Conservation (phyloP, 2,329 filamentous ascomycete species). For the Sphaerulina vaccinii region DNA sequence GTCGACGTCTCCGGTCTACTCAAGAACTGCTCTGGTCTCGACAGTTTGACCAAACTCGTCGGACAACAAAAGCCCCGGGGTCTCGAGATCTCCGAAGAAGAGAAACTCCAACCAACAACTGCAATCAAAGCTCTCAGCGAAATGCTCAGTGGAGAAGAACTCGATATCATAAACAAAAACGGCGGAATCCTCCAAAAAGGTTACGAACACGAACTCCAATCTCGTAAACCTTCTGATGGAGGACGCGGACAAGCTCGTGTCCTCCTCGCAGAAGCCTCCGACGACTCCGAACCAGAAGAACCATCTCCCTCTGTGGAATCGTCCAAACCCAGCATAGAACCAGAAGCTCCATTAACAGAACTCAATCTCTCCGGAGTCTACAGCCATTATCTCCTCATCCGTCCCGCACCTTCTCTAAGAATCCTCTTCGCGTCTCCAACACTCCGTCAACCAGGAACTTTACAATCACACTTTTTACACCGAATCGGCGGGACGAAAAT, state of each 20-base stretch:
- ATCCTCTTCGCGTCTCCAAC: slow-evolving; percentile 14
- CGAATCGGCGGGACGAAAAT: slow-evolving; percentile 10
- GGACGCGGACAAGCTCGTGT: slow-evolving; percentile 8
- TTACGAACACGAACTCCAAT: slow-evolving; percentile 12
- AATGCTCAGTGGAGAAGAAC: slow-evolving; percentile 16
- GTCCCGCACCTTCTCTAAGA: slow-evolving; percentile 12
- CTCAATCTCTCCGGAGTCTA: slow-evolving; percentile 12
- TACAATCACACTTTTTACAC: slow-evolving; percentile 14
- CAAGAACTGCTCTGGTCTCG: slow-evolving; percentile 64
- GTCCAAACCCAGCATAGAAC: background rate
- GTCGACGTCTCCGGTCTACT: slow-evolving; percentile 68
- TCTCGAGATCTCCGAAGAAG: slow-evolving; percentile 29
- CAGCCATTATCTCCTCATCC: slow-evolving; percentile 12
- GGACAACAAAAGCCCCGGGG: slow-evolving; percentile 2
- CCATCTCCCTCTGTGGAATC: background rate
- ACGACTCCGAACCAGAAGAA: slow-evolving; percentile 11
- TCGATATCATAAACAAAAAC: slow-evolving; percentile 14
- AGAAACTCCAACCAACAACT: background rate
- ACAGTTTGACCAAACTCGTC: slow-evolving; percentile 48
- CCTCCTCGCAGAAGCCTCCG: slow-evolving; percentile 13
- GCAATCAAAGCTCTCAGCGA: slow-evolving; percentile 14
- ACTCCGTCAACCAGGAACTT: slow-evolving; percentile 4
- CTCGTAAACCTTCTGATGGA: background rate
- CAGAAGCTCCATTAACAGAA: background rate
- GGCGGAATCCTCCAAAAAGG: slow-evolving; percentile 13